Base-by-base conservation (phyloP, 2,329 filamentous ascomycete genomes). In the Cladophialophora bantiana region DNA sequence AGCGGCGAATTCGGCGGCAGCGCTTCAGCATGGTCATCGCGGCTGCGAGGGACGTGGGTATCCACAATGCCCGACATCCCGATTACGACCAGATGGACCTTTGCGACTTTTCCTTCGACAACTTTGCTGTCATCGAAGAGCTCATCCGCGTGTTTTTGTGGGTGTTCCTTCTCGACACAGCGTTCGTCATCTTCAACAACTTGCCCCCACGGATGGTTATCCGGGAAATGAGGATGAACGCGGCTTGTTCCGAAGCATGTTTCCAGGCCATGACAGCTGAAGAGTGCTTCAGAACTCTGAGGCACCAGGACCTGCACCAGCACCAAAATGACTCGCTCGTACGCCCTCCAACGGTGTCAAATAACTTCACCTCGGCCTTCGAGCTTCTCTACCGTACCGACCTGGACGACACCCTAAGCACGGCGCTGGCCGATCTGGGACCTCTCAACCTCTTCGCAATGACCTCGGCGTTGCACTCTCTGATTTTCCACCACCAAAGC, bases 111-210 rank as follows among this genome's bases (percentile, higher is more conserved):
- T 70, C 74, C 40, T 79, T 50, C 7, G 45, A 50, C 18, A 26
- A 4, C 76, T 79, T 75, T 58, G 74, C 75, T 0, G 70, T 74
- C 26, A 70, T 74, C 38, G 78, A 80, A 62, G 77, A 79, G 65
- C 68, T 78, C 2, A 78, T 79, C 42, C 71, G 78, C 7, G n/a
- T 69, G 1, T 75, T 80, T 36, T 68, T 74, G 1, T 80, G 74
- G 73, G 74, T 79, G 4, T 79, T 78, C 32, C 67, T 80, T 4
- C 66, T 81, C 12, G 79, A 81, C 59, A 77, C 78, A 0, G 77
- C 77, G 0, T 81, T 80, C 60, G 75, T 78, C 34, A 79, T 79
- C 12, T 80, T 80, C 70, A 79, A 80, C 71, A 81, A 81, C 42
- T 65, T 77, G 0, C 78, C 79, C 0, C 78, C 78, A n/a, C 73